phyloP scores from a whole-genome alignment of 495 filamentous ascomycete species.

The Corynascus novoguineensis region DNA sequence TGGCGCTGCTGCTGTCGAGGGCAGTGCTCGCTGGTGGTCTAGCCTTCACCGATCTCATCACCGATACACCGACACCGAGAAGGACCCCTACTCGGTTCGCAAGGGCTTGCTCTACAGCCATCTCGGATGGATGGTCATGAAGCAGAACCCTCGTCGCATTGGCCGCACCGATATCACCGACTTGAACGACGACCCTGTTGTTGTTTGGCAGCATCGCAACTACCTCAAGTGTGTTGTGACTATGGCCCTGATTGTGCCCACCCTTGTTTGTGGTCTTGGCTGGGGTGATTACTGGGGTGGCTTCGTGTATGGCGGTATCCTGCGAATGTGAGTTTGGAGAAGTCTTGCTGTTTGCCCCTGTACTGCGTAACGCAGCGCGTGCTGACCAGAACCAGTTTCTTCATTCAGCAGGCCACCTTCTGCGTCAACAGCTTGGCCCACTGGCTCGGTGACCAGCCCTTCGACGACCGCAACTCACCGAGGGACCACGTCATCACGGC shows the following conservation, averaged over 20 bases:
- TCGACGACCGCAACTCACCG: slow-evolving; percentile 97
- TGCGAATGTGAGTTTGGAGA: slow-evolving; percentile 54
- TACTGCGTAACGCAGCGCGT: too few relatives aligned
- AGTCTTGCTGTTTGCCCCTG: too few relatives aligned
- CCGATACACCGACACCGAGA: slow-evolving; percentile 97
- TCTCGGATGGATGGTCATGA: slow-evolving; percentile 89
- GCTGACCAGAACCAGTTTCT: slow-evolving; percentile 51
- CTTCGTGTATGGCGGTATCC: slow-evolving; percentile 91
- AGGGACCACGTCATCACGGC: slow-evolving; percentile 96
- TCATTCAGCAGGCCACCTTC: slow-evolving; percentile 99
- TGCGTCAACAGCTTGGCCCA: slow-evolving; percentile 98
- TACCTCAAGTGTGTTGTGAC: slow-evolving; percentile 82
- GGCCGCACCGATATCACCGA: slow-evolving; percentile 97
- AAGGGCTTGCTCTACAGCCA: slow-evolving; percentile 95
- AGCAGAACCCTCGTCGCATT: slow-evolving; percentile 88
- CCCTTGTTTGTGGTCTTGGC: slow-evolving; percentile 72
- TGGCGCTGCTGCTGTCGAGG: slow-evolving; percentile 93
- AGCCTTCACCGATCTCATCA: slow-evolving; percentile 96
- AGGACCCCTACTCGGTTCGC: slow-evolving; percentile 97
- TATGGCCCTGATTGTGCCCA: slow-evolving; percentile 85
- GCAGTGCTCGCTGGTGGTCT: slow-evolving; percentile 96
- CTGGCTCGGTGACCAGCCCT: slow-evolving; percentile 98
- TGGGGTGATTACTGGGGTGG: slow-evolving; percentile 91
- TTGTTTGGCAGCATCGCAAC: slow-evolving; percentile 91
- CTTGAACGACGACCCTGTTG: slow-evolving; percentile 89